These are phyloP conservation scores for Ganoderma boninense DNA, from an alignment of 1,284 basidiomycete species.

Conservation along the genomic window DNA sequence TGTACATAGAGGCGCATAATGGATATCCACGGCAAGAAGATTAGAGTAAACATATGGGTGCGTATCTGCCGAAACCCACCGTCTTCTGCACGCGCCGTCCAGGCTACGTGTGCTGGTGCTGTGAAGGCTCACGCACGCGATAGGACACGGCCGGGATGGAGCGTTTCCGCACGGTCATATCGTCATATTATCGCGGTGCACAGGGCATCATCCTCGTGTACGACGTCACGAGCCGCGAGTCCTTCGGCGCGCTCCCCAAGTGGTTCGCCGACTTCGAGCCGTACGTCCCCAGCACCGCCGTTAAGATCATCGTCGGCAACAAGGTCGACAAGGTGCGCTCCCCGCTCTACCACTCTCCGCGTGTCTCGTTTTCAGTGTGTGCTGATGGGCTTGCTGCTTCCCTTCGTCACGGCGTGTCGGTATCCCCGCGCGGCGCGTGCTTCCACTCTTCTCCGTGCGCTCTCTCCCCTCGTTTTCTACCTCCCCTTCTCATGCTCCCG, in stretches of 20 bases:
- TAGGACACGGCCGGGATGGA: conserved; percentile 94
- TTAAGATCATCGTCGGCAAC: conserved; percentile 95
- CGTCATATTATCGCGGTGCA: conserved; percentile 92
- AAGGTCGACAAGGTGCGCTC: conserved; percentile 89
- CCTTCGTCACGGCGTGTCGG: neutral
- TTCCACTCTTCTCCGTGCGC: neutral
- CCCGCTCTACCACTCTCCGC: too few relatives aligned
- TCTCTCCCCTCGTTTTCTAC: neutral
- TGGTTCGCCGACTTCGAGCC: conserved; percentile 98
- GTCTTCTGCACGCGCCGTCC: neutral
- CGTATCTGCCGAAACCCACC: conserved; percentile 28
- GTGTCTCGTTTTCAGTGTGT: neutral
- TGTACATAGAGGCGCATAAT: conserved; percentile 78
- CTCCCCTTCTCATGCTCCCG: neutral
- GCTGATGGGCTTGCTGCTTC: neutral
- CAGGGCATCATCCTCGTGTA: conserved; percentile 97
- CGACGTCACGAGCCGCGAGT: conserved; percentile 90
- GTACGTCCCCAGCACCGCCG: conserved; percentile 88
- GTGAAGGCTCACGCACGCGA: neutral
- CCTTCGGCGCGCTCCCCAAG: conserved; percentile 90
- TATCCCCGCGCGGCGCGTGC: neutral
- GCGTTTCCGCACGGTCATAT: conserved; percentile 91
- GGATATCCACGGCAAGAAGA: conserved; percentile 80
- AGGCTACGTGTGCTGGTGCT: too few relatives aligned
- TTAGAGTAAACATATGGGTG: conserved; percentile 88